Evolutionary conservation across 176 grass and related monocot species (phyloP), one percentile per base, ranked within the genome.

Genomic region (Canna indica): DNA sequence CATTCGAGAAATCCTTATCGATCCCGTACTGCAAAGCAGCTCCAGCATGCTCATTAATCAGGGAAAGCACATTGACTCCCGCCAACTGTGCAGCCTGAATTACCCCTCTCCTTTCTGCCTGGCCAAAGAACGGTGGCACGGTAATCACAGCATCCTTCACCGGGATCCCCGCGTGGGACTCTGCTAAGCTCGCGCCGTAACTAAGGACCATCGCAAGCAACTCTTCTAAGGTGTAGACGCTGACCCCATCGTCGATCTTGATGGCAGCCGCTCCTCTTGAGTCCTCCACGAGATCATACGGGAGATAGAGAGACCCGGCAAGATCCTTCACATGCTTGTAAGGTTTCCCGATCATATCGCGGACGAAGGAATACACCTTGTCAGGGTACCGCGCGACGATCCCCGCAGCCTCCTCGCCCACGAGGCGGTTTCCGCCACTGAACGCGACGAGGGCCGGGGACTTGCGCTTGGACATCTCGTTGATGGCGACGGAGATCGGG

Each of bases 381-480:
- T 81, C 64, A 28, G 95, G 95, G 84, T 87, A 86, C 45, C 95
- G 84, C 35, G 90, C 95, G 25, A 78, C 64, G 80, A 99, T 90
- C 32, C 95, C 95, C 3, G 86, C 81, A 1, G 95, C 95, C 81
- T 99, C 95, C 85, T 99, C 95, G 29, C 95, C 90, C 11, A 88
- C 78, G 7, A 99, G 87, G 54, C 95, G 87, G 75, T 93, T 74
- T 9, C 90, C 90, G 32, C 71, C 85, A 44, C 86, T 79, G 38
- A 99, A 73, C 36, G 82, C 90, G 47, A 82, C 84, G 22, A 99
- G 89, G 38, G 87, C 83, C 2, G 95, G 95, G 66, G 95, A 99
- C 78, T 99, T 99, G 50, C 95, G 86, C 84, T 99, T 99, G 42
- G 95, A 99, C 95, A 99, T 99, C 83, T 99, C 95, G 74, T 99